Evolutionary conservation across 73 alveolate species (phyloP), one percentile per base, ranked within the genome.

Genomic region (Paramecium primaurelia): DNA sequence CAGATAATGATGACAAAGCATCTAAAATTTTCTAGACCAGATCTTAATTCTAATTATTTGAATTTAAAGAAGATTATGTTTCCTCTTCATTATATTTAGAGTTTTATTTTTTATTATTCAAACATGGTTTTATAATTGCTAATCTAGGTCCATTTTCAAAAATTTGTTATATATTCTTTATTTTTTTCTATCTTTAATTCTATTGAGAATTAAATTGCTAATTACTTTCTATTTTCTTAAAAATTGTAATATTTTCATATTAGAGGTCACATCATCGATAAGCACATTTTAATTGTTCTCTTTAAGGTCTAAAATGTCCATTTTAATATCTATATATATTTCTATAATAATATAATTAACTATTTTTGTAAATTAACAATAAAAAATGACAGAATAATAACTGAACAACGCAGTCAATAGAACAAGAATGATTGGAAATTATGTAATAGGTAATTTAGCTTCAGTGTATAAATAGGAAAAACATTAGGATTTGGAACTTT

Each of bases 401-500:
- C 18, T 12, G 59, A 49, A 12, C 4, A 54, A 54, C 1, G 28
- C 3, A n/a, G 77, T 0, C 9, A 25, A 16, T 59, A 8, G 44
- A 9, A 64, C 42, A 0, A 80, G 77, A 80, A 28, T 80, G 28
- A 45, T 80, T 20, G 91, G 91, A 36, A 49, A 44, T 26, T 80
- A 80, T 25, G 45, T 44, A 44, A 20, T 80, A 45, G 91, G 91
- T 47, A 64, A 30, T 26, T 1, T 7, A 10, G n/a, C 8, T 37
- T 86, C 58, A 83, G 93, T 92, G 18, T 73, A 85, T 28, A 36
- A 77, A 88, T 44, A 89, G 94, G 94, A 8, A 60, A 89, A 6
- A 89, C 94, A 0, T 34, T 89, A 22, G 94, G 94, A 36, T 51
- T 44, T 30, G 94, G 94, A 45, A 89, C 94, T 16, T 89, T 89